phyloP scores from a whole-genome alignment of 2,329 filamentous ascomycete genomes.

The Colletotrichum sp. region DNA sequence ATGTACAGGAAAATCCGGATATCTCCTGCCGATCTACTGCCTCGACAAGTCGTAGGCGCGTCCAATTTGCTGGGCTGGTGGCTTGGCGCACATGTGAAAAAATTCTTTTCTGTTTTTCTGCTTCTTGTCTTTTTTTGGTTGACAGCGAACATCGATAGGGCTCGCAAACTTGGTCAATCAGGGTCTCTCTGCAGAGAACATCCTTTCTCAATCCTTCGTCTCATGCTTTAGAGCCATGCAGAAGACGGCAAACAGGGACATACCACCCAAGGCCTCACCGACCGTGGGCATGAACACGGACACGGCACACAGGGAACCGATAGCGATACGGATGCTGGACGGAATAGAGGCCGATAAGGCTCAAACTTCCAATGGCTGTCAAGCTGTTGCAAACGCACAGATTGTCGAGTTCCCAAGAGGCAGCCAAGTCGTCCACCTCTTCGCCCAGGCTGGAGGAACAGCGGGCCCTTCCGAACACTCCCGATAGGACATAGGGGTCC shows the following conservation, averaged over 20 bases:
- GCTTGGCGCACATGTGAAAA: conserved; percentile 20
- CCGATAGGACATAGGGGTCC: conserved; percentile 18
- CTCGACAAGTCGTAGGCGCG: background rate
- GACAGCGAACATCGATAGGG: background rate
- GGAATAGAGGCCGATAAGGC: background rate
- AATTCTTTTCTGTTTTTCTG: background rate
- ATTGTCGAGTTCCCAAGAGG: background rate
- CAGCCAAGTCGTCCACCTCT: background rate
- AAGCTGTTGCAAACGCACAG: conserved; percentile 1
- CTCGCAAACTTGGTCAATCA: background rate
- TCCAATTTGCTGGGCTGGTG: conserved; percentile 1
- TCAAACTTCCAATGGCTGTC: background rate
- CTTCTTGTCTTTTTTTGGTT: background rate
- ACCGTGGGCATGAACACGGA: background rate
- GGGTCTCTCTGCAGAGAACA: background rate
- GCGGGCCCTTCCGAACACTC: conserved; percentile 19
- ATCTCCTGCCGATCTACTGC: conserved; percentile 15
- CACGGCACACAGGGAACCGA: background rate
- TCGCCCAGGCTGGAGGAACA: background rate
- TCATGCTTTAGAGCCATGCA: background rate
- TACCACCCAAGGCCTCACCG: background rate
- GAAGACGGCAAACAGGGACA: background rate
- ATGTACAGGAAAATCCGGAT: conserved; percentile 2
- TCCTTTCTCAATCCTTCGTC: background rate
- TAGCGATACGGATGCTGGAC: background rate